Percentiles rank a stretch among this genome's conserved stretches.
These are phyloP conservation scores for Diaporthe sp. DNA, from an alignment of 2,329 filamentous ascomycete genomes.

Conservation along the genomic window DNA sequence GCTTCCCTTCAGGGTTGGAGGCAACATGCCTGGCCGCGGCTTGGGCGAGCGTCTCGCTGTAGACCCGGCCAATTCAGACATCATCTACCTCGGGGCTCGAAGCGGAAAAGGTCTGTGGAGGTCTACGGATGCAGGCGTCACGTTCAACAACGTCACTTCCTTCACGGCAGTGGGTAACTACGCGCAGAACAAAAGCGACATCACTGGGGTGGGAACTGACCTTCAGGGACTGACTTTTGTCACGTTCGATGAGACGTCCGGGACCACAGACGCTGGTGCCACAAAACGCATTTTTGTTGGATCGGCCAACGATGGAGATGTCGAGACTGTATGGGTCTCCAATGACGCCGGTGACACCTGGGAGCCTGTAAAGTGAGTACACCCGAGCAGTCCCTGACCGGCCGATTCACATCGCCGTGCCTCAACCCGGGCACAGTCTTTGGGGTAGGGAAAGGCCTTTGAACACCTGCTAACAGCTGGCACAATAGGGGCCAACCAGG, in stretches of 20 bases:
- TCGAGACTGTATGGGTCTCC: constrained; percentile 65
- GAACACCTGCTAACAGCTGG: background rate
- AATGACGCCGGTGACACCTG: constrained; percentile 67
- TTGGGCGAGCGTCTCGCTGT: constrained; percentile 71
- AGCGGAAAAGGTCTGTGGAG: constrained; percentile 72
- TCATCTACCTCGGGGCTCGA: constrained; percentile 70
- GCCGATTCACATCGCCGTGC: background rate
- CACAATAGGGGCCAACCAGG: constrained; percentile 53
- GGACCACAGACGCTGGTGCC: constrained; percentile 55
- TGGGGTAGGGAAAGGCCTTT: background rate
- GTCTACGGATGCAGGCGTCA: constrained; percentile 66
- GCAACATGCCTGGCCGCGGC: constrained; percentile 73
- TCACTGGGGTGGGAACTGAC: constrained; percentile 60
- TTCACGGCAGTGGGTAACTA: constrained; percentile 67
- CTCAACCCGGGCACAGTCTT: background rate
- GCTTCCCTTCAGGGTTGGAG: constrained; percentile 71
- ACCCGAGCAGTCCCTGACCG: background rate
- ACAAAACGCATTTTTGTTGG: constrained; percentile 71
- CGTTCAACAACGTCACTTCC: constrained; percentile 64
- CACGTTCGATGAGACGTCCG: constrained; percentile 68
- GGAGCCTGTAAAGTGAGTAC: constrained; percentile 54
- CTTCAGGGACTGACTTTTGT: constrained; percentile 65
- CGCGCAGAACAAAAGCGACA: constrained; percentile 59
- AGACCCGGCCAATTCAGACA: constrained; percentile 68
- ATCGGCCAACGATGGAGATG: constrained; percentile 64